Evolutionary conservation across 345 rosid genomes (phyloP), one percentile per base, ranked within the genome.

Genomic region (Gossypium mustelinum): DNA sequence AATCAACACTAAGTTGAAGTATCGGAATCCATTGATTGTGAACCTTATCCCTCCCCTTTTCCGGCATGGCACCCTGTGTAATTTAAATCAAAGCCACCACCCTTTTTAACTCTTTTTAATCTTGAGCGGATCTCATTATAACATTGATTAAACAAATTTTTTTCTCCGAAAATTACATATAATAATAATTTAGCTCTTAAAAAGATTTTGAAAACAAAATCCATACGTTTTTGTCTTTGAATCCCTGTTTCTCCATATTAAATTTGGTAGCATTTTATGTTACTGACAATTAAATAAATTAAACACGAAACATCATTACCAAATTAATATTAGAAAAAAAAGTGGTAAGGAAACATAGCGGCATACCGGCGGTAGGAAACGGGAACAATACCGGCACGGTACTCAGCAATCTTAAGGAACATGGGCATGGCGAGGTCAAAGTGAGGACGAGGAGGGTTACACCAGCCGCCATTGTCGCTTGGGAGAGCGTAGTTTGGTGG

Each of bases 361-460:
- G 17, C 73, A 72, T 77, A 92, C 97, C 97, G 85, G 86, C 97
- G 96, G 82, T 86, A 89, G 64, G 88, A 58, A 63, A 88, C 87
- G 39, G 94, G 94, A 64, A 90, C 92, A 7, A 88, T 90, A 3
- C 94, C 92, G 48, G 94, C 94, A 0, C 87, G 87, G 80, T 89
- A 89, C 82, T 89, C 84, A 2, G 94, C 94, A 50, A 89, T 86
- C 81, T 88, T 88, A 13, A 88, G 92, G 81, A 90, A 90, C 87
- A 88, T 83, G 39, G 94, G 94, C 92, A 88, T 88, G 56, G 94
- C 89, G 7, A 90, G 88, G 77, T 89, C 94, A 24, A 89, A 89
- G 74, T 89, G 92, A 2, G 90, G 78, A 9, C 89, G 84, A 47
- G 94, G 94, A 67, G 94, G 94, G 82, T 89, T 89, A 71, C 94